phyloP scores from a whole-genome alignment of 768 basidiomycete species.

The Lentinula aciculospora region DNA sequence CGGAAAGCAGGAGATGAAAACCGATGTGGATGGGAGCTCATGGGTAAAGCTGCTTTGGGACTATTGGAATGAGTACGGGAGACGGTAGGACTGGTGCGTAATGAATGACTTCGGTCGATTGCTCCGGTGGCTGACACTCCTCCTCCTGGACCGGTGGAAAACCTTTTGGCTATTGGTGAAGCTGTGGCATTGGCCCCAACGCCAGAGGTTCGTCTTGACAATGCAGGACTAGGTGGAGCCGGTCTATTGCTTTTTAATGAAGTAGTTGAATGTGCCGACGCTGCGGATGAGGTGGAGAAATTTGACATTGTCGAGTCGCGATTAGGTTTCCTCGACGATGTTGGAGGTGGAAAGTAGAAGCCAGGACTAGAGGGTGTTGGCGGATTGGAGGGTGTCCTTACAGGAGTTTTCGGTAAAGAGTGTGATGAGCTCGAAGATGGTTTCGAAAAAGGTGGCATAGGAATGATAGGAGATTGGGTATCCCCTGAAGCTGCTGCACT shows the following conservation, averaged over 20 bases:
- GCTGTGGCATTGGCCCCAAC: not conserved
- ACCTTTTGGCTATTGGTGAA: slow-evolving; percentile 2
- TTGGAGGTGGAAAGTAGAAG: not conserved
- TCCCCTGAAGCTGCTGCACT: not conserved
- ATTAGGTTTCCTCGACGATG: not conserved
- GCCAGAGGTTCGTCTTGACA: slow-evolving; percentile 2
- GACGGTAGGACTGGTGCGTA: not conserved
- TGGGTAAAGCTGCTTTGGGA: not conserved
- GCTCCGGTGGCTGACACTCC: not conserved
- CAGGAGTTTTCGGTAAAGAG: not conserved
- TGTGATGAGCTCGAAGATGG: not conserved
- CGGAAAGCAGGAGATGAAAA: slow-evolving; percentile 3
- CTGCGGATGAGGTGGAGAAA: not conserved
- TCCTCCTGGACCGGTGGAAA: not conserved
- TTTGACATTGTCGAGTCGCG: slow-evolving; percentile 6
- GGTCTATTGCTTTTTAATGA: not conserved
- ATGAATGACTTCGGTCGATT: not conserved
- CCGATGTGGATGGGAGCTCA: not conserved
- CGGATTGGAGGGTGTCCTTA: not conserved
- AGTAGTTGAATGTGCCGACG: not conserved
- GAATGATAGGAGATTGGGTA: not conserved
- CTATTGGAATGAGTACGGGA: not conserved
- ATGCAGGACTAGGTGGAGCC: slow-evolving; percentile 1
- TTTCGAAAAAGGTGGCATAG: not conserved
- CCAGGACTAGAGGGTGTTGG: slow-evolving; percentile 5